Evolutionary conservation across 1,139 yeast genomes (phyloP).

Genomic region (Meyerozyma sp.): DNA sequence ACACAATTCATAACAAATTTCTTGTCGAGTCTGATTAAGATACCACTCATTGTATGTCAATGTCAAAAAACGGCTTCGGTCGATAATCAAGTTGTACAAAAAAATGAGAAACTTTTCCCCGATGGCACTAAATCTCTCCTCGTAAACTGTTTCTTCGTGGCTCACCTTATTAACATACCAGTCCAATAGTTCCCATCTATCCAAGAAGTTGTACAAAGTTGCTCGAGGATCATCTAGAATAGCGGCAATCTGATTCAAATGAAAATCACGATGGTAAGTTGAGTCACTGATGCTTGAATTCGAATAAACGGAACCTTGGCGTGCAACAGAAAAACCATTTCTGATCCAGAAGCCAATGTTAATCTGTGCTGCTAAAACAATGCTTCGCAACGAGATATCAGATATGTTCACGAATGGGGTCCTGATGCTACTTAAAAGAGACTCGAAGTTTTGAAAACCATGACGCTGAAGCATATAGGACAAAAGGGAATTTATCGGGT

Average conservation of each 20-base stretch:
- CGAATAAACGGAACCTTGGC: slow-evolving; percentile 38
- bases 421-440: slow-evolving; percentile 10
- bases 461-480: slow-evolving; percentile 35
- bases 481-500: slow-evolving; percentile 54
- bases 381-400: slow-evolving; percentile 54
- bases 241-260: slow-evolving; percentile 51
- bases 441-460: slow-evolving; percentile 17
- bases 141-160: slow-evolving; percentile 43
- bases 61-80: slow-evolving; percentile 43
- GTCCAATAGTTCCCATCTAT: slow-evolving; percentile 54
- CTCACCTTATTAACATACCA: slow-evolving; percentile 45
- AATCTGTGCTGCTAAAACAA: slow-evolving; percentile 70
- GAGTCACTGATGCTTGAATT: slow-evolving; percentile 31
- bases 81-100: slow-evolving; percentile 51
- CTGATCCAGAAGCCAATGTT: slow-evolving; percentile 86
- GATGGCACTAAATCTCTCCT: slow-evolving; percentile 49
- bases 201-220: slow-evolving; percentile 43
- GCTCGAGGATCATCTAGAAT: slow-evolving; percentile 39
- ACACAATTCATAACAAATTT: slow-evolving; percentile 45
- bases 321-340: slow-evolving; percentile 56
- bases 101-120: slow-evolving; percentile 51
- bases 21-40: slow-evolving; percentile 22
- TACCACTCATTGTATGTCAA: slow-evolving; percentile 19
- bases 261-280: slow-evolving; percentile 45
- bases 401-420: slow-evolving; percentile 38